These are phyloP conservation scores for Ogataea sp. DNA, from an alignment of 805 yeast genomes.

Conservation along the genomic window DNA sequence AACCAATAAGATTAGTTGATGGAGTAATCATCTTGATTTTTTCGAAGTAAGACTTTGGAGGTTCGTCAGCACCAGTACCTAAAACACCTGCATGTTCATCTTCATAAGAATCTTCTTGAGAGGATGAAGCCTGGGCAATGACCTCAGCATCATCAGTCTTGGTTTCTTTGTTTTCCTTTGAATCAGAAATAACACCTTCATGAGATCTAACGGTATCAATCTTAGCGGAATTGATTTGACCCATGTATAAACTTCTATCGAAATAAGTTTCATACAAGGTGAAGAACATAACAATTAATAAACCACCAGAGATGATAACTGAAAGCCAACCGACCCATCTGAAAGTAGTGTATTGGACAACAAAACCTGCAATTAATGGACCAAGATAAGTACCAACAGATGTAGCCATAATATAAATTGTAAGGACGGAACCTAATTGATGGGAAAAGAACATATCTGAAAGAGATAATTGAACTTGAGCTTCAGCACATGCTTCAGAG, in stretches of 20 bases:
- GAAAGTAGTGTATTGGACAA: conserved; percentile 52
- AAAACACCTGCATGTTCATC: conserved; percentile 3
- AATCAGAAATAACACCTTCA: background rate
- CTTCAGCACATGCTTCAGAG: conserved; percentile 70
- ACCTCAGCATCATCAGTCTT: background rate
- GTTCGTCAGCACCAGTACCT: conserved; percentile 33
- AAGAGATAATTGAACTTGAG: conserved; percentile 58
- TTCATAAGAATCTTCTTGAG: conserved; percentile 3
- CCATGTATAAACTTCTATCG: conserved; percentile 39
- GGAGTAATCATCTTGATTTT: conserved; percentile 43
- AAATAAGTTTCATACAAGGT: conserved; percentile 67
- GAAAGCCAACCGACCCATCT: conserved; percentile 74
- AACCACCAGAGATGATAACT: conserved; percentile 54
- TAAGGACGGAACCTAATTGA: conserved; percentile 64
- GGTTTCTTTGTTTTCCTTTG: background rate
- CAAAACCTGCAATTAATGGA: conserved; percentile 72
- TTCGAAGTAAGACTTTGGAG: conserved; percentile 35
- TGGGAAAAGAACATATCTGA: conserved; percentile 74
- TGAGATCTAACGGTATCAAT: background rate
- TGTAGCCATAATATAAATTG: conserved; percentile 66
- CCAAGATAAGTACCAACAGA: conserved; percentile 75
- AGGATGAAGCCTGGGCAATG: background rate
- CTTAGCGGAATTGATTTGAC: conserved; percentile 23
- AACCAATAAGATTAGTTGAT: conserved; percentile 52
- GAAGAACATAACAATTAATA: conserved; percentile 45